Evolutionary conservation across 805 yeast genomes (phyloP), one percentile per base, ranked within the genome.

Genomic region (Nakazawaea ernobii): DNA sequence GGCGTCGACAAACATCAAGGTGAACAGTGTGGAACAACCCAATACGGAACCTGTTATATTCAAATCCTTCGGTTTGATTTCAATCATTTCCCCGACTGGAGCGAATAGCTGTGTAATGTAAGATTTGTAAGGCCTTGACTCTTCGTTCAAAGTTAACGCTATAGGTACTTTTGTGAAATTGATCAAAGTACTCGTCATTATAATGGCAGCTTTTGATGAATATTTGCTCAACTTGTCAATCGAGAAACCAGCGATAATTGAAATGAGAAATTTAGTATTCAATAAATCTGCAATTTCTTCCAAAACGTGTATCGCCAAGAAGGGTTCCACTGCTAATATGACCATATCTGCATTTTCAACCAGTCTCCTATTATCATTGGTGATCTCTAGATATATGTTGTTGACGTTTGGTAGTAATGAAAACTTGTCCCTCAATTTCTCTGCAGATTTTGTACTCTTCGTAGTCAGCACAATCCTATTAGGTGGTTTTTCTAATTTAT

Each of bases 131-230:
- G 11, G 13, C 20, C 27, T 36, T 13, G 39, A 28, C 24, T 14
- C 14, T 9, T 13, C 35, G 14, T 28, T 39, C 29, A 45, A 33
- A 8, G 35, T 33, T 9, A 32, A 39, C 5, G 40, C 48, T 26
- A 45, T 39, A 3, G 48, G 43, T 13, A 35, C 43, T 11, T 33
- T 39, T 6, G 48, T 35, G 30, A 39, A 33, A 27, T 28, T 39
- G 17, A 45, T 33, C 35, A 45, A 39, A 28, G 48, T 45, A 26
- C 43, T 39, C 5, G 48, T 45, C 48, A 45, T 45, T 6, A 45
- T 32, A 6, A 39, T 32, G 2, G 32, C 43, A 14, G 20, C 32
- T 7, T 24, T 26, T 11, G 8, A n/a, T 14, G 43, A 8, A 26
- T 45, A 45, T 17, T n/a, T 4, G 10, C n/a, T 28, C 35, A 45